These are phyloP conservation scores for Flaveria bidentis DNA, from an alignment of 129 eudicot genomes.

Conservation along the genomic window DNA sequence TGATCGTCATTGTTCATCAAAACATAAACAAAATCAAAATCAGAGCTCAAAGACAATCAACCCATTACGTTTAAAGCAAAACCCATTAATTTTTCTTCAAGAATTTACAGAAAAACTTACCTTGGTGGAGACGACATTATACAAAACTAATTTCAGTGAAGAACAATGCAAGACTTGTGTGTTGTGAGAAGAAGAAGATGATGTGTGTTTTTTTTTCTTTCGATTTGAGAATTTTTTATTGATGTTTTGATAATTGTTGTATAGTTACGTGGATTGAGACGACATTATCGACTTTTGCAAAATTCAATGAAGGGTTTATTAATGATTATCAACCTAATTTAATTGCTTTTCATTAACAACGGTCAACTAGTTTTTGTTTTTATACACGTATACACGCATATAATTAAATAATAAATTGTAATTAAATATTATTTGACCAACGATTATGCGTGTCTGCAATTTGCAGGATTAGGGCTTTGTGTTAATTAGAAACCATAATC, in stretches of 20 bases:
- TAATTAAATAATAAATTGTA: not conserved
- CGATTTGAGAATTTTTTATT: too few relatives aligned
- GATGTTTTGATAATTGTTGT: too few relatives aligned
- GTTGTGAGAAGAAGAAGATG: too few relatives aligned
- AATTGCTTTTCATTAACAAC: not conserved
- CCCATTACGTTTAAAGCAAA: conserved; percentile 1
- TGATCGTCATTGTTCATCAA: too few relatives aligned
- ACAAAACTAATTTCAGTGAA: not conserved
- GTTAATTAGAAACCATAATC: too few relatives aligned
- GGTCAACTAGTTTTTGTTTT: not conserved
- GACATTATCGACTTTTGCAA: conserved; percentile 22
- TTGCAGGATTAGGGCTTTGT: too few relatives aligned
- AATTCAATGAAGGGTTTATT: conserved; percentile 3
- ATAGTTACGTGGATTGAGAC: conserved; percentile 4
- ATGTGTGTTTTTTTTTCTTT: too few relatives aligned
- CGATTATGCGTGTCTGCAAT: too few relatives aligned
- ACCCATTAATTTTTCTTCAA: conserved; percentile 2
- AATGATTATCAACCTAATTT: not conserved
- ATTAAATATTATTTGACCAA: too few relatives aligned
- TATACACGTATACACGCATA: not conserved
- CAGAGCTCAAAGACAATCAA: not conserved
- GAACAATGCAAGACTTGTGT: not conserved
- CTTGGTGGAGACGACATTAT: conserved; percentile 4
- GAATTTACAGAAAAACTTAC: conserved; percentile 9
- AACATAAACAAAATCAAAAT: not conserved